Conservation (phyloP, 2,329 filamentous ascomycete species). For the Calonectria hawksworthii region DNA sequence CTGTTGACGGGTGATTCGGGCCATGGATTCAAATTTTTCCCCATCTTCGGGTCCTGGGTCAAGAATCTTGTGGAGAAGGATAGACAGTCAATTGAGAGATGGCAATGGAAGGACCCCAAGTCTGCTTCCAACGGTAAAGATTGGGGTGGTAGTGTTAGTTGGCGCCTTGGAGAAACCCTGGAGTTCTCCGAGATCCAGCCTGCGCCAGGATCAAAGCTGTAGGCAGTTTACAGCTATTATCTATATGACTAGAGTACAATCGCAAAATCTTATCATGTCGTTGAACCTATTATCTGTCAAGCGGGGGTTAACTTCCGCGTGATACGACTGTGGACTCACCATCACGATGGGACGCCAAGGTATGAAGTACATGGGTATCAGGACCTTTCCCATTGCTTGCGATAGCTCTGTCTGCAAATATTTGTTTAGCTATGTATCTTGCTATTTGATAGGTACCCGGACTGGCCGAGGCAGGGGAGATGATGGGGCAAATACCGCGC, state of each 20-base stretch:
- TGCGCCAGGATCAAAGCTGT: constrained; percentile 21
- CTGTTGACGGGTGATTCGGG: constrained; percentile 71
- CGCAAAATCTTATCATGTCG: not conserved
- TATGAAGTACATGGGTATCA: too few relatives aligned
- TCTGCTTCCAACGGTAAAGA: constrained; percentile 32
- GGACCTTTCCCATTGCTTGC: too few relatives aligned
- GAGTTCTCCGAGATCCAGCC: constrained; percentile 42
- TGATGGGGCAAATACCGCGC: too few relatives aligned
- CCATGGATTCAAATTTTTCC: constrained; percentile 75
- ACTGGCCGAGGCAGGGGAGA: too few relatives aligned
- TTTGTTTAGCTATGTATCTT: too few relatives aligned
- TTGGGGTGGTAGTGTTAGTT: constrained; percentile 52
- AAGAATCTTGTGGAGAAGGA: constrained; percentile 55
- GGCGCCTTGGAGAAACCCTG: constrained; percentile 51
- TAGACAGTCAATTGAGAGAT: constrained; percentile 59
- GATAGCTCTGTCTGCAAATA: too few relatives aligned
- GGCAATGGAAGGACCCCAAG: constrained; percentile 63
- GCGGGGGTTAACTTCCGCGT: too few relatives aligned
- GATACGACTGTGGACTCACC: too few relatives aligned
- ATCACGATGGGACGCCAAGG: too few relatives aligned
- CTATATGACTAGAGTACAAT: not conserved
- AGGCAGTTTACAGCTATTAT: not conserved
- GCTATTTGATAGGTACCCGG: too few relatives aligned
- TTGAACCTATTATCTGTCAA: not conserved
- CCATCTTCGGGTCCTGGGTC: constrained; percentile 69